Percentiles rank a stretch among this genome's conserved stretches.
phyloP scores from a whole-genome alignment of 148 eudicot genomes.

The Pouteria glomerata region DNA sequence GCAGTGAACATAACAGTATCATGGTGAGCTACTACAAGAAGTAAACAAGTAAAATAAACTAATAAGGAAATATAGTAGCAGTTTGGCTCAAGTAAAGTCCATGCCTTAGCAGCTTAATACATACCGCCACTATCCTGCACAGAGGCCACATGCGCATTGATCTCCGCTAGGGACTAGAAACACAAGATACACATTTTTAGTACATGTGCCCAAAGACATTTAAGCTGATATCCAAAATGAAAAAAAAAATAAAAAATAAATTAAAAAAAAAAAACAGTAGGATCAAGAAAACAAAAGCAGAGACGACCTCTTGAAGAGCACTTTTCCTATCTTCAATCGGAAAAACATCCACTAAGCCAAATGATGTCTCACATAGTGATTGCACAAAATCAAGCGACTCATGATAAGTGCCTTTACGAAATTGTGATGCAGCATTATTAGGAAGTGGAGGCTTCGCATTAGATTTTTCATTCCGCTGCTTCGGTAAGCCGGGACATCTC shows the following conservation, averaged over 20 bases:
- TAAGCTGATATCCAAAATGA: background rate
- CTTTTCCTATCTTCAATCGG: constrained; percentile 93
- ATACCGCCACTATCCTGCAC: constrained; percentile 94
- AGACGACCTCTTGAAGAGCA: constrained; percentile 82
- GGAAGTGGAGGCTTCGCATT: constrained; percentile 86
- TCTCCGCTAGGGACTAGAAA: constrained; percentile 89
- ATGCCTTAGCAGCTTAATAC: background rate
- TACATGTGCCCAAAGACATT: background rate
- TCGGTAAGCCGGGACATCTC: constrained; percentile 64
- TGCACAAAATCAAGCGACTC: constrained; percentile 94
- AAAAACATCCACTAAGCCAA: constrained; percentile 91
- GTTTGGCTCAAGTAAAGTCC: background rate
- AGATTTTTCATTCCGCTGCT: constrained; percentile 51
- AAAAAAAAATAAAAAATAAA: background rate
- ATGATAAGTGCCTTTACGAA: constrained; percentile 92
- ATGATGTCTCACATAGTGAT: constrained; percentile 90
- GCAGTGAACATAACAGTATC: no score
- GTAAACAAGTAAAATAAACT: background rate
- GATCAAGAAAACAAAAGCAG: constrained; percentile 6
- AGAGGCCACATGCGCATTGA: constrained; percentile 67
- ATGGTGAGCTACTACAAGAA: background rate
- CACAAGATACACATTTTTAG: constrained; percentile 24
- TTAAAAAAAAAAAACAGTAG: background rate
- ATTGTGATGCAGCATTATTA: constrained; percentile 55
- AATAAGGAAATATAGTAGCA: background rate